phyloP scores from a whole-genome alignment of 192 early-diverging fungal species.

The Endogone sp. region DNA sequence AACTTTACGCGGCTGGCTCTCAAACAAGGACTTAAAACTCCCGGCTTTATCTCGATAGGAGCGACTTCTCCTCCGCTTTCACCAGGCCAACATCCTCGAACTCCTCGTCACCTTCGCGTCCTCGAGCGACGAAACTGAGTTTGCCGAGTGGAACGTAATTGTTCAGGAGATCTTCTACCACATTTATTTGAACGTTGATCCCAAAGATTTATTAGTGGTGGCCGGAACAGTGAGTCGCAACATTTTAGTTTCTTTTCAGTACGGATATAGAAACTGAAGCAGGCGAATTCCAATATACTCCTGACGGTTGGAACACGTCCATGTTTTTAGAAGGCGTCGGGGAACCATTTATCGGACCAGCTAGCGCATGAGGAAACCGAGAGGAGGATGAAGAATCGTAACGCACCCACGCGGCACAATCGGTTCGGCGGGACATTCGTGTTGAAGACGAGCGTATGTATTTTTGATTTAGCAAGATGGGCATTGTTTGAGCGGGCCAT shows the following conservation, averaged over 20 bases:
- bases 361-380: slow-evolving; percentile 8
- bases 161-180: slow-evolving; percentile 61
- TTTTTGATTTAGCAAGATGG: slow-evolving; percentile 26
- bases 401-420: slow-evolving; percentile 47
- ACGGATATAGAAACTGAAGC: no score
- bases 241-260: not conserved
- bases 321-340: not conserved
- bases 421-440: slow-evolving; percentile 59
- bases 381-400: not conserved
- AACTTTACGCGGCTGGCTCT: no score
- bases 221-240: not conserved
- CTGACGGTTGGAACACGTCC: not conserved
- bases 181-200: slow-evolving; percentile 49
- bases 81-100: slow-evolving; percentile 58
- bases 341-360: not conserved
- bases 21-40: no score
- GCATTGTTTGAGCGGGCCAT: slow-evolving; percentile 29
- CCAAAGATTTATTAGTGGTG: slow-evolving; percentile 32
- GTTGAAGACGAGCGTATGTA: not conserved
- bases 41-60: no score
- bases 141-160: slow-evolving; percentile 57
- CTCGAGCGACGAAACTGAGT: slow-evolving; percentile 51
- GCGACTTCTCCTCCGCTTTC: slow-evolving; percentile 25
- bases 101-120: slow-evolving; percentile 73
- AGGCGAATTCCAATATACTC: slow-evolving; percentile 22